These are phyloP conservation scores for Plasmodium cynomolgi DNA, from an alignment of 169 alveolate species.

Conservation along the genomic window DNA sequence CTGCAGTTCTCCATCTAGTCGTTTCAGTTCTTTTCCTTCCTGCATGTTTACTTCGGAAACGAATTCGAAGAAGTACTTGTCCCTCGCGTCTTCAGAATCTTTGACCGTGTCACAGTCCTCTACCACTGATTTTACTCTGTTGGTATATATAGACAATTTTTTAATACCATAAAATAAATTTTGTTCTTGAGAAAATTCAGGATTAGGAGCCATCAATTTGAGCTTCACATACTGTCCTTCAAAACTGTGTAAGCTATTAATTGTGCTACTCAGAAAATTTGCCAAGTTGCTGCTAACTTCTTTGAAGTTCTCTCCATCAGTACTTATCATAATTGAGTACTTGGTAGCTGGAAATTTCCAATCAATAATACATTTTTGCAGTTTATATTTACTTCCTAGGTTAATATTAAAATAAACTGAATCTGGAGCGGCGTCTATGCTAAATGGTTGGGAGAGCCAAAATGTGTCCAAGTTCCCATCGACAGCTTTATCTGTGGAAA, in stretches of 20 bases:
- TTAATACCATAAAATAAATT: slow-evolving; percentile 87
- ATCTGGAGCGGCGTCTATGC: slow-evolving; percentile 80
- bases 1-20: slow-evolving; percentile 39
- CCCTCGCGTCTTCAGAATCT: slow-evolving; percentile 90
- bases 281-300: slow-evolving; percentile 72
- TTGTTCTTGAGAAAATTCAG: slow-evolving; percentile 77
- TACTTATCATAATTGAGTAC: slow-evolving; percentile 81
- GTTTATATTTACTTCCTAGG: slow-evolving; percentile 86
- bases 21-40: slow-evolving; percentile 79
- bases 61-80: slow-evolving; percentile 89
- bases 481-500: slow-evolving; percentile 84
- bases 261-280: slow-evolving; percentile 77
- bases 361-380: slow-evolving; percentile 82
- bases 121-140: slow-evolving; percentile 90
- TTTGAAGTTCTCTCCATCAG: slow-evolving; percentile 80
- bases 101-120: slow-evolving; percentile 89
- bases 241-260: slow-evolving; percentile 76
- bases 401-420: slow-evolving; percentile 84
- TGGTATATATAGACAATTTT: slow-evolving; percentile 84
- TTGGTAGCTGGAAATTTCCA: slow-evolving; percentile 92
- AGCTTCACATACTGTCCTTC: slow-evolving; percentile 82
- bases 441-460: slow-evolving; percentile 88
- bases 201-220: slow-evolving; percentile 83
- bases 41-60: slow-evolving; percentile 87
- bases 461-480: slow-evolving; percentile 89